These are phyloP conservation scores for Nectriaceae sp. DNA, from an alignment of 2,329 filamentous ascomycete genomes.

Conservation along the genomic window DNA sequence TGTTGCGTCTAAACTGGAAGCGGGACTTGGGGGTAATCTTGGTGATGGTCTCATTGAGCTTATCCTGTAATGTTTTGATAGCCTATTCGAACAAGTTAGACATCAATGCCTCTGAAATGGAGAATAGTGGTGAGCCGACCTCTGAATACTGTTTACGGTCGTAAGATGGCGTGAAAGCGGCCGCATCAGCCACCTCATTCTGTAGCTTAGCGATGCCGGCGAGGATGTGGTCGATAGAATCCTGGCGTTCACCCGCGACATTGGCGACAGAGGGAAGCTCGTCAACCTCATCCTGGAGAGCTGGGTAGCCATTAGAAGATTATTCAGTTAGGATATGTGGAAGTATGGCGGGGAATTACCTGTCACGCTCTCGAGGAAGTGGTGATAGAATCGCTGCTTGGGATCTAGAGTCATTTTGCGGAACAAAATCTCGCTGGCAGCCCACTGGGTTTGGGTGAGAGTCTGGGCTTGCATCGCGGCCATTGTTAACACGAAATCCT, in stretches of 20 bases:
- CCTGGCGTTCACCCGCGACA: constrained; percentile 71
- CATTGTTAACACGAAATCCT: constrained; percentile 14
- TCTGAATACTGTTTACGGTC: constrained; percentile 86
- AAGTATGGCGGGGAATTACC: constrained; percentile 49
- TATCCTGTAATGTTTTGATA: constrained; percentile 79
- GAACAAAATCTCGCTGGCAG: constrained; percentile 24
- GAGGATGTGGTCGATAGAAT: constrained; percentile 79
- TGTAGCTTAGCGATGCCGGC: constrained; percentile 79
- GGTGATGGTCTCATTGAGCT: constrained; percentile 69
- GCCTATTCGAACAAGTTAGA: constrained; percentile 47
- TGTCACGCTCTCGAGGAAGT: constrained; percentile 76
- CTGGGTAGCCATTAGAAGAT: constrained; percentile 43
- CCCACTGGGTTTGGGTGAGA: constrained; percentile 19
- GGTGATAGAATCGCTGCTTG: constrained; percentile 82
- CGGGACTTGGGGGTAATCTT: constrained; percentile 73
- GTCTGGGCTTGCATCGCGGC: constrained; percentile 27
- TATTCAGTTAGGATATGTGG: constrained; percentile 2
- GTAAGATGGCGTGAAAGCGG: constrained; percentile 81
- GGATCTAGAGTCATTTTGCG: constrained; percentile 35
- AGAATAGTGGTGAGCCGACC: constrained; percentile 45
- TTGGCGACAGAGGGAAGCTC: constrained; percentile 63
- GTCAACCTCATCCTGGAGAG: constrained; percentile 74
- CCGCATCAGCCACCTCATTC: constrained; percentile 81
- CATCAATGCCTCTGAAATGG: not conserved
- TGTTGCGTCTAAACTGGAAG: constrained; percentile 71